Evolutionary conservation across 495 filamentous ascomycete species (phyloP).

Genomic region (Neurospora sp.): DNA sequence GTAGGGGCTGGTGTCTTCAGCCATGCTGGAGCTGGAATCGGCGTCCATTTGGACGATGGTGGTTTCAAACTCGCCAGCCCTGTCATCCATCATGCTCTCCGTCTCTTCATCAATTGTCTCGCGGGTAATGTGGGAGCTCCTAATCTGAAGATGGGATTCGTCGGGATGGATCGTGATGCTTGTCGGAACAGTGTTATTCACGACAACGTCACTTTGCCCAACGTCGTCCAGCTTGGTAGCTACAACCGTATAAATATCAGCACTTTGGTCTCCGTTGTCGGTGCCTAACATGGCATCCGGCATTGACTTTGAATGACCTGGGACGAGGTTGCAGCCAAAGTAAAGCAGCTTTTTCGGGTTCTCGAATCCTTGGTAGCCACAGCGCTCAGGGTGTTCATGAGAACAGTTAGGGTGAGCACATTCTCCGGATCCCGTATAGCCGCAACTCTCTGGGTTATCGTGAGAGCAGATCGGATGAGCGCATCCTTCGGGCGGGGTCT

Average conservation of each 20-base stretch:
- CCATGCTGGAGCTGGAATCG: neutral
- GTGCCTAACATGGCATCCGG: neutral
- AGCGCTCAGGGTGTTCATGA: constrained; percentile 7
- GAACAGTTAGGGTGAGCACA: constrained; percentile 6
- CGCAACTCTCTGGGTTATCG: constrained; percentile 5
- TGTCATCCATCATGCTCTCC: neutral
- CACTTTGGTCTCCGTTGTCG: constrained; percentile 1
- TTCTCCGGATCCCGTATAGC: neutral
- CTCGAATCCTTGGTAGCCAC: constrained; percentile 6
- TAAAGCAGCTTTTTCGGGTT: constrained; percentile 14
- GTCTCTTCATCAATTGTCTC: neutral
- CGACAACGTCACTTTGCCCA: constrained; percentile 5
- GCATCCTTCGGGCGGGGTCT: constrained; percentile 6
- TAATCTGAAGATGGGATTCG: neutral
- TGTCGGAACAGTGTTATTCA: neutral
- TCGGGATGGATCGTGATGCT: neutral
- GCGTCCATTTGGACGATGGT: neutral
- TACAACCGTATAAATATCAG: constrained; percentile 24
- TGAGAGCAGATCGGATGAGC: constrained; percentile 6
- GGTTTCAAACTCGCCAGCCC: neutral
- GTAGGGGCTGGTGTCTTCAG: neutral
- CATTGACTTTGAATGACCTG: constrained; percentile 11
- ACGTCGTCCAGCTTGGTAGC: constrained; percentile 22
- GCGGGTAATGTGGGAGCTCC: neutral
- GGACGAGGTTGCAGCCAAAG: constrained; percentile 38